Percentiles rank a stretch among this genome's conserved stretches.
Evolutionary conservation across 306 rosid species (phyloP).

Genomic region (Aeschynomene evenia): DNA sequence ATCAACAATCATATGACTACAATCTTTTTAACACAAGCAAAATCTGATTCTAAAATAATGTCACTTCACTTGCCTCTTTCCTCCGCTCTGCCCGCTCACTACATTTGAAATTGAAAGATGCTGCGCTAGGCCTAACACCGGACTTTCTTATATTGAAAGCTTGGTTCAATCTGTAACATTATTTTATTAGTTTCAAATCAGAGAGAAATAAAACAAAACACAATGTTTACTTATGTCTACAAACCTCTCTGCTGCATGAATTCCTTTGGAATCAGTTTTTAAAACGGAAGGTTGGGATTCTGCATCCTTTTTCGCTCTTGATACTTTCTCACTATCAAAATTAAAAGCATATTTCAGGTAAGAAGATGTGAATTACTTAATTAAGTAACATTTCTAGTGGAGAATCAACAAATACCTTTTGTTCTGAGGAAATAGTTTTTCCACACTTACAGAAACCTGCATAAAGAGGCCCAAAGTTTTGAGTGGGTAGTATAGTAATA

Average conservation of each 20-base stretch:
- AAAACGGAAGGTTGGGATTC: constrained; percentile 35
- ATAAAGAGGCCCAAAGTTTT: neutral
- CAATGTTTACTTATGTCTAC: constrained; percentile 16
- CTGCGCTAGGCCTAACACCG: constrained; percentile 38
- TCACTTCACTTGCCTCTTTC: constrained; percentile 58
- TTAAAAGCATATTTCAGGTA: constrained; percentile 27
- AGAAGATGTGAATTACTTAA: constrained; percentile 20
- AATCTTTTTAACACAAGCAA: constrained; percentile 6
- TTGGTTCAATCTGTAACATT: constrained; percentile 31
- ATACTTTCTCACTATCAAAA: constrained; percentile 38
- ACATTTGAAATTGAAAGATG: constrained; percentile 55
- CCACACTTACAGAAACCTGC: constrained; percentile 50
- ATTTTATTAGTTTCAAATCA: neutral
- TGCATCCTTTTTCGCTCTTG: constrained; percentile 36
- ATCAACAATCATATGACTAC: constrained; percentile 22
- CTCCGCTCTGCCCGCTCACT: constrained; percentile 62
- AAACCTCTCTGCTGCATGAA: constrained; percentile 51
- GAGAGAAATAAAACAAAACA: neutral
- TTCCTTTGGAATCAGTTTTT: constrained; percentile 44
- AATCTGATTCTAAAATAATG: neutral
- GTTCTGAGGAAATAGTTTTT: constrained; percentile 35
- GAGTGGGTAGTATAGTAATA: neutral
- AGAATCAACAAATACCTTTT: constrained; percentile 50
- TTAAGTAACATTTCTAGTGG: neutral
- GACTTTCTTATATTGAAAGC: constrained; percentile 39